phyloP scores from a whole-genome alignment of 1,284 basidiomycete species.

The Peniophora sp. region DNA sequence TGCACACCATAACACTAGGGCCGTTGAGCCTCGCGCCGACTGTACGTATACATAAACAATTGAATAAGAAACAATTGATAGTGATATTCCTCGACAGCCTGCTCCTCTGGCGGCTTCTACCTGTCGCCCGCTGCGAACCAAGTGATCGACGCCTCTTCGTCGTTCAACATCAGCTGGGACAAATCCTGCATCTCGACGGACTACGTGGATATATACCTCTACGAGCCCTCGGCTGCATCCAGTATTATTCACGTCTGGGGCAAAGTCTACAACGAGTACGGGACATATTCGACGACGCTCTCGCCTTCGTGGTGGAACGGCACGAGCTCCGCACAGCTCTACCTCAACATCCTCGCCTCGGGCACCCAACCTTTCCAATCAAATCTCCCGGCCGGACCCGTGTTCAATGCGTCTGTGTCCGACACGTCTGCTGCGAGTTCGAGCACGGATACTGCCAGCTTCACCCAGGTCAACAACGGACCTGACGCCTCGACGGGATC shows the following conservation, averaged over 20 bases:
- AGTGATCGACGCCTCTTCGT: slow-evolving; percentile 42
- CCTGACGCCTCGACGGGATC: slow-evolving; percentile 13
- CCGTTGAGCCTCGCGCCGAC: slow-evolving; percentile 2
- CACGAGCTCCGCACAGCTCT: slow-evolving; percentile 45
- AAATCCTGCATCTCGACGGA: slow-evolving; percentile 41
- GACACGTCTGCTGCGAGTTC: slow-evolving; percentile 34
- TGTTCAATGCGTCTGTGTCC: slow-evolving; percentile 62
- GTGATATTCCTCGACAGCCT: slow-evolving; percentile 37
- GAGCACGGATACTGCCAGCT: slow-evolving; percentile 28
- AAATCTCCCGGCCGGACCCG: slow-evolving; percentile 58
- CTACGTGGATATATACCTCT: slow-evolving; percentile 70
- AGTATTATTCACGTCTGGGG: slow-evolving; percentile 60
- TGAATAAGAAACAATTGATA: neutral
- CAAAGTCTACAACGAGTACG: slow-evolving; percentile 46
- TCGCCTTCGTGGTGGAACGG: slow-evolving; percentile 77
- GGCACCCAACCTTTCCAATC: slow-evolving; percentile 50
- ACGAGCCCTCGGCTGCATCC: slow-evolving; percentile 38
- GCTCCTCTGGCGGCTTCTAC: slow-evolving; percentile 60
- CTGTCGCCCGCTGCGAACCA: slow-evolving; percentile 47
- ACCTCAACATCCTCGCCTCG: slow-evolving; percentile 58
- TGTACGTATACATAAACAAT: slow-evolving; percentile 2
- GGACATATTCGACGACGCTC: slow-evolving; percentile 47
- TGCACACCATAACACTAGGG: neutral
- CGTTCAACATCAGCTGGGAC: slow-evolving; percentile 70
- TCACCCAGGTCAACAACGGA: slow-evolving; percentile 31